Base-by-base conservation (phyloP, 805 yeast species). In the Saccharomycopsis selenospora region DNA sequence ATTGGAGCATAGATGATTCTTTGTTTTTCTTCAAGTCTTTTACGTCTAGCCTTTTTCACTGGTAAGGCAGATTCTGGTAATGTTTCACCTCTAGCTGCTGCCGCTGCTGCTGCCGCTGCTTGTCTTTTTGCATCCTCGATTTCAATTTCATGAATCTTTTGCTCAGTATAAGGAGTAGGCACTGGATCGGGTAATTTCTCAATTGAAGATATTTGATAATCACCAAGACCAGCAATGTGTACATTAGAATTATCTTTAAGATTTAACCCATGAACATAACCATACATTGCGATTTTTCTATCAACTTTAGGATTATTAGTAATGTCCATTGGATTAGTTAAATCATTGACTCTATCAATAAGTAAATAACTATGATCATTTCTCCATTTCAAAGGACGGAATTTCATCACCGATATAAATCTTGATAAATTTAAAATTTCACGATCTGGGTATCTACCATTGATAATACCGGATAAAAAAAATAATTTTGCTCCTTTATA, bases 301-400 rank as follows among this genome's bases (percentile, higher is more conserved):
- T 93, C 98, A 56, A 82, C 73, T 61, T 90, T 90, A 24, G 84
- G 80, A 60, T 93, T 81, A 51, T 79, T 73, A 11, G 60, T 59
- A 29, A 95, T 79, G 40, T 71, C 64, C 43, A 85, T 77, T 0
- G 99, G 99, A 65, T 90, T 97, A 2, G 99, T 95, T 54, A 95
- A 70, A 66, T 93, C 99, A 7, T 93, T 86, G 40, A 91, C 72
- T 63, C 99, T 77, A 63, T 93, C 99, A 13, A 91, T 89, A 51
- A 93, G 70, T 57, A 93, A 64, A 62, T 93, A 93, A 3, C 98
- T 95, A 69, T 93, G 99, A 69, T 93, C 98, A 63, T 91, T 93
- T 70, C 99, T 80, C 99, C 99, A 93, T 65, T 93, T 93, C 58
- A 95, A 72, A n/a, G 99, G 99, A 61, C 99, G 78, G 67, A 95